Evolutionary conservation across 192 early-diverging fungal species (phyloP), one percentile per base, ranked within the genome.

Genomic region (Phlyctochytrium planicorne): DNA sequence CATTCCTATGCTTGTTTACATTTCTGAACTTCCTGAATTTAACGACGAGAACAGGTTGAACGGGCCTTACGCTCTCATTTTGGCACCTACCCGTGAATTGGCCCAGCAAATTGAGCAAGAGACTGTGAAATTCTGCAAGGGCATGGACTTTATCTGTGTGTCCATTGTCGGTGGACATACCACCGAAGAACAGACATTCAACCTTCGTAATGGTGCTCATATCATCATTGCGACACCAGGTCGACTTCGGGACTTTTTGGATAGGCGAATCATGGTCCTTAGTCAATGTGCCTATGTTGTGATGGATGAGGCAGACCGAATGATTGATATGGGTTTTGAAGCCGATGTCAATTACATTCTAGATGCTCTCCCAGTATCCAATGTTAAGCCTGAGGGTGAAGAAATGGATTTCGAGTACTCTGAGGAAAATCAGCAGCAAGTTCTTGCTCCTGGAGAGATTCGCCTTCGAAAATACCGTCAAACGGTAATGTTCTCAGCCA

Each of bases 401-500:
- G 55, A 57, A 25, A 29, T 14, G 20, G 93, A 95, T 60, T 78
- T 74, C 0, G 88, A 88, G 34, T 90, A 90, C 31, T 87, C 87
- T 0, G 87, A 89, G 56, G 80, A 88, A 71, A 62, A 77, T 29
- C 72, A 71, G 30, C 31, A 32, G 3, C 59, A 63, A 27, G 31
- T 65, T 53, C 37, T 33, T 27, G 56, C 34, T 12, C 36, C 23
- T 27, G 37, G 30, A 6, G 60, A 16, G 2, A 12, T 50, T 20
- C 25, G 47, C 63, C 35, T 81, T 37, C 35, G 70, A 20, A 63
- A 84, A 68, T 94, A 87, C 73, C 85, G 97, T 34, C 97, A 98
- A 76, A 99, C 97, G 0, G 93, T 94, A 70, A 98, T 99, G 96
- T 99, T 99, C 78, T 98, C 96, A 17, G 97, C 97, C 14, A 99